Evolutionary conservation across 108 stramenopile species (phyloP), one percentile per base, ranked within the genome.

Genomic region (Stephanodiscus minutulus): DNA sequence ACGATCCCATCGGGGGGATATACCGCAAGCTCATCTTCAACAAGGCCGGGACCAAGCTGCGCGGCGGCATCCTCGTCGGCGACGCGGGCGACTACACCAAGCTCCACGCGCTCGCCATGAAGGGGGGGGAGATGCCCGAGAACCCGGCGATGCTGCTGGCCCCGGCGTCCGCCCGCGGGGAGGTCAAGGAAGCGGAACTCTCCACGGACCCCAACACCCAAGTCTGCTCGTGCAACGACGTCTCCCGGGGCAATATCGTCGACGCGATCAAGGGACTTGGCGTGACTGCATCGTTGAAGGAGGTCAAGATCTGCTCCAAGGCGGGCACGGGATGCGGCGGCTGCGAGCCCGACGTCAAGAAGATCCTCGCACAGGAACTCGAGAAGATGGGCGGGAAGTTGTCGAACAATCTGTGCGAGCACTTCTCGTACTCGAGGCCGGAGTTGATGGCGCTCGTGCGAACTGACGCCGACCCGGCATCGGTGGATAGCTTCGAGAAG

Each of bases 11-110:
- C 43, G 58, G 69, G 48, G 90, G 91, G 13, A 82, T 95, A 63
- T 97, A 97, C 86, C 88, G 95, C 64, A 97, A 97, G 73, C 89
- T 97, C 55, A 95, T 96, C 78, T 96, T 97, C 72, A 94, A 95
- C 81, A 94, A 90, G 74, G 96, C 84, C 7, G 93, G 95, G 29
- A 94, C 89, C 21, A 86, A 81, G 25, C 86, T 97, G 9, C 76
- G 89, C 7, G 96, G 96, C 35, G 96, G 96, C 50, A 97, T 97
- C 68, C 79, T 97, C 33, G 94, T 97, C 24, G 96, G 96, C 29
- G 96, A 97, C 61, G 96, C 96, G 7, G 67, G 71, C 5, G 96
- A 97, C 74, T 97, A 95, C 86, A 80, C 79, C 53, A 82, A 72
- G 27, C 89, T 97, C 12, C 92, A 91, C 64, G 81, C 83, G 12